phyloP scores from a whole-genome alignment of 2,329 filamentous ascomycete genomes.

The Myriosclerotinia duriaeana region DNA sequence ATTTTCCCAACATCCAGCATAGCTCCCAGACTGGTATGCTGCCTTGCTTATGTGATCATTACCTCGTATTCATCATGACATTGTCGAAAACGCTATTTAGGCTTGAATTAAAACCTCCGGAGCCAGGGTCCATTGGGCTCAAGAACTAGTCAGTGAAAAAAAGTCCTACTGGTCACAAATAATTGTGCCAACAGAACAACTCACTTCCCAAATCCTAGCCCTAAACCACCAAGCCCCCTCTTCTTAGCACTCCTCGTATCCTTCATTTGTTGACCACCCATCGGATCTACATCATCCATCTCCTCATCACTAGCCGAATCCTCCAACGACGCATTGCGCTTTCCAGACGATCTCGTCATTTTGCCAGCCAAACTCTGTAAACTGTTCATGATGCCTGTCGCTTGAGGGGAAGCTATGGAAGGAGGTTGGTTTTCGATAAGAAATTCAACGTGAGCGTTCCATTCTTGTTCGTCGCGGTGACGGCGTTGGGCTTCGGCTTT shows the following conservation, averaged over 20 bases:
- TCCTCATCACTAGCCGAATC: slow-evolving; percentile 51
- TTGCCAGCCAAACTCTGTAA: slow-evolving; percentile 3
- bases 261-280: slow-evolving; percentile 49
- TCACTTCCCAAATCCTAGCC: slow-evolving; percentile 25
- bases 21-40: neutral
- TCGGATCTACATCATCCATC: neutral
- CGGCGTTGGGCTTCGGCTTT: slow-evolving; percentile 56
- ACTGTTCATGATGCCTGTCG: neutral
- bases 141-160: slow-evolving; percentile 9
- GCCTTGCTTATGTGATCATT: neutral
- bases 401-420: neutral
- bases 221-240: slow-evolving; percentile 40
- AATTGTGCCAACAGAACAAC: slow-evolving; percentile 3
- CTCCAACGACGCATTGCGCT: neutral
- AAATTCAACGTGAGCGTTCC: slow-evolving; percentile 36
- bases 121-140: neutral
- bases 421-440: slow-evolving; percentile 33
- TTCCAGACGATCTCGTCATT: slow-evolving; percentile 15
- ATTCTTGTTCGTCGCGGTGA: slow-evolving; percentile 45
- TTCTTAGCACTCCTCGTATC: slow-evolving; percentile 56
- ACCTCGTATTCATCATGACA: neutral
- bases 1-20: too few relatives aligned
- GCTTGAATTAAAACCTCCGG: neutral
- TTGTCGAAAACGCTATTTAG: neutral
- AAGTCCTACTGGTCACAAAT: slow-evolving; percentile 8